Evolutionary conservation across 768 basidiomycete species (phyloP).

Genomic region (Rhodotorula babjevae): DNA sequence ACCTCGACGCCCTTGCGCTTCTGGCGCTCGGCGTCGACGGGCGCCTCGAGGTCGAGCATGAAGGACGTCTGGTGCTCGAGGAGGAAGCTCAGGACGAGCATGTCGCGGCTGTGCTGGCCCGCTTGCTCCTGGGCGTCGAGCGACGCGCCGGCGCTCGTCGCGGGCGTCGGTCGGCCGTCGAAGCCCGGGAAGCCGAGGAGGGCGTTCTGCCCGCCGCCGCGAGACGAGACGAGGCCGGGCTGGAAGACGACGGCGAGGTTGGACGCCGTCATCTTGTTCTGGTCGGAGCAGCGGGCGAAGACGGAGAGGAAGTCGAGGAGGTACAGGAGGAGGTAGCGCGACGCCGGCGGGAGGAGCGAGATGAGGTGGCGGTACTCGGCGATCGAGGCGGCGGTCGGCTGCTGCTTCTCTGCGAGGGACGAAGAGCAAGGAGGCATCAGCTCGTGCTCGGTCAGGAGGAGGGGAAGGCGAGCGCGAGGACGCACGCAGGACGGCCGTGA

Average conservation of each 20-base stretch:
- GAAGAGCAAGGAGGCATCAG: neutral
- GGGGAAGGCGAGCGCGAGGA: too few relatives aligned
- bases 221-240: conserved; percentile 91
- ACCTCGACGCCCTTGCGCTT: conserved; percentile 28
- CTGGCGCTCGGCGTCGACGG: conserved; percentile 44
- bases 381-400: conserved; percentile 67
- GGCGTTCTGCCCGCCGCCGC: conserved; percentile 10
- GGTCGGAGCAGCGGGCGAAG: conserved; percentile 81
- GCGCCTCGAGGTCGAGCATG: conserved; percentile 76
- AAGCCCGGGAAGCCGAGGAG: conserved; percentile 37
- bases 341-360: conserved; percentile 72
- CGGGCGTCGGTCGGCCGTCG: conserved; percentile 21
- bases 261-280: conserved; percentile 90
- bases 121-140: conserved; percentile 56
- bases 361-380: conserved; percentile 79
- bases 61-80: conserved; percentile 97
- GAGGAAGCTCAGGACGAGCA: conserved; percentile 86
- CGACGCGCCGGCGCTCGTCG: neutral
- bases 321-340: conserved; percentile 94
- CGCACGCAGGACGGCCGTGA: conserved; percentile 72
- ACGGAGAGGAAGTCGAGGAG: conserved; percentile 93
- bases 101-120: conserved; percentile 77
- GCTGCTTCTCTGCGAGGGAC: conserved; percentile 60
- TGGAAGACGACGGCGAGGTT: conserved; percentile 97
- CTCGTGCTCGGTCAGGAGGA: too few relatives aligned